Evolutionary conservation across 805 yeast genomes (phyloP).

Genomic region (Candida peoriensis): DNA sequence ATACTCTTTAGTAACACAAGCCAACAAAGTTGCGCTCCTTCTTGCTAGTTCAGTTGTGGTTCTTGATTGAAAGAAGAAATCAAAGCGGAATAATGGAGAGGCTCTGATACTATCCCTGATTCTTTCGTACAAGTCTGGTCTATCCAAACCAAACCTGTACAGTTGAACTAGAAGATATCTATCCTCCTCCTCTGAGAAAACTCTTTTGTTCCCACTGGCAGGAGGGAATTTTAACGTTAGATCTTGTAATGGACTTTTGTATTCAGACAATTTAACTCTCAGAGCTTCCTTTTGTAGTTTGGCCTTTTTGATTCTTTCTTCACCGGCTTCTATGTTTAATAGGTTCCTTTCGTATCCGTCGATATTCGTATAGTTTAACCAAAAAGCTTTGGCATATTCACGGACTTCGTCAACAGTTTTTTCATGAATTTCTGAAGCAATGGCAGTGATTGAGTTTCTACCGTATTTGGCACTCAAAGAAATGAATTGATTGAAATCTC

Average conservation of each 20-base stretch:
- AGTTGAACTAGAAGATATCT: constrained; percentile 77
- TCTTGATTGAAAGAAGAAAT: constrained; percentile 81
- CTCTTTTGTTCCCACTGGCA: constrained; percentile 55
- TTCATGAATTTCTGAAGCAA: constrained; percentile 69
- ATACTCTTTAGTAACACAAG: constrained; percentile 68
- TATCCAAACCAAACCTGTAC: constrained; percentile 75
- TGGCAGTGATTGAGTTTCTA: constrained; percentile 62
- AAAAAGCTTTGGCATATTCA: constrained; percentile 73
- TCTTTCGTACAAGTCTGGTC: constrained; percentile 71
- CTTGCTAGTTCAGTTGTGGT: constrained; percentile 73
- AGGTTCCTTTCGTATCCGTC: constrained; percentile 87
- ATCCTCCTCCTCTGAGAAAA: constrained; percentile 87
- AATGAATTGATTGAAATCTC: constrained; percentile 83
- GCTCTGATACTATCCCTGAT: constrained; percentile 70
- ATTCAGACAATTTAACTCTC: constrained; percentile 66
- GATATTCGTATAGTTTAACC: constrained; percentile 72
- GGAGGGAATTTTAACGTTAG: constrained; percentile 69
- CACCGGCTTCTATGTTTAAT: constrained; percentile 81
- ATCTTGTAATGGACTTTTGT: constrained; percentile 75
- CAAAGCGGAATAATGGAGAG: constrained; percentile 77
- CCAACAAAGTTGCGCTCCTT: constrained; percentile 73
- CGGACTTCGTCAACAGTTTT: constrained; percentile 77
- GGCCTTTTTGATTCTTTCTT: constrained; percentile 64
- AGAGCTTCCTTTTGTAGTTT: constrained; percentile 74
- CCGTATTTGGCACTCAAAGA: constrained; percentile 75